Evolutionary conservation across 225 moss, liverwort and hornwort genomes (phyloP).

Genomic region (Bryum argenteum): DNA sequence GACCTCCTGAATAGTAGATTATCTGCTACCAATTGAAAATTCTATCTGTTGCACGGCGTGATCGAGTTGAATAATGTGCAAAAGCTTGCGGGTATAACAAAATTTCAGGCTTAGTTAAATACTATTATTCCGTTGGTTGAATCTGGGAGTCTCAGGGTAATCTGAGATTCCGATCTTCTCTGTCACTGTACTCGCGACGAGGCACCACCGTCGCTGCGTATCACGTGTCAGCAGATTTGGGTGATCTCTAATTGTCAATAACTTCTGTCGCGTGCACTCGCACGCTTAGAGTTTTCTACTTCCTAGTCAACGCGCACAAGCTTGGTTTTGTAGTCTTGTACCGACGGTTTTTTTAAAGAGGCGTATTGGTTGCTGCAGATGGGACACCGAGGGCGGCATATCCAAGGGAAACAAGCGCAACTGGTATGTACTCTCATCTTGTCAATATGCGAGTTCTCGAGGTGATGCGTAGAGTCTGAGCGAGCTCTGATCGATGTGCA

Average conservation of each 20-base stretch:
- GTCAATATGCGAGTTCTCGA: no score
- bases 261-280: constrained; percentile 41
- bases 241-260: constrained; percentile 41
- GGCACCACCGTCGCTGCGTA: constrained; percentile 25
- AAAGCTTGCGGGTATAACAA: no score
- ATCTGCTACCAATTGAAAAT: constrained; percentile 10
- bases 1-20: neutral
- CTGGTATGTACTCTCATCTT: constrained; percentile 50
- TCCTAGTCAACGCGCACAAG: constrained; percentile 35
- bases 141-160: constrained; percentile 25
- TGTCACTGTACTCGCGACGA: constrained; percentile 36
- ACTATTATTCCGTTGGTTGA: constrained; percentile 20
- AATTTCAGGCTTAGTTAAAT: constrained; percentile 36
- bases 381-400: constrained; percentile 86
- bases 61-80: neutral
- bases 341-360: neutral
- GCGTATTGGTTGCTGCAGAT: constrained; percentile 49
- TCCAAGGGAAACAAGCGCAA: constrained; percentile 96
- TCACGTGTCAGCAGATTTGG: constrained; percentile 46
- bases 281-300: constrained; percentile 33
- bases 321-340: constrained; percentile 15
- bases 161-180: constrained; percentile 41
- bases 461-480: neutral
- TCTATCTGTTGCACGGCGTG: no score
- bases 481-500: constrained; percentile 28